Evolutionary conservation across 2,329 filamentous ascomycete genomes (phyloP).

Genomic region (Akanthomyces uredinophilus): DNA sequence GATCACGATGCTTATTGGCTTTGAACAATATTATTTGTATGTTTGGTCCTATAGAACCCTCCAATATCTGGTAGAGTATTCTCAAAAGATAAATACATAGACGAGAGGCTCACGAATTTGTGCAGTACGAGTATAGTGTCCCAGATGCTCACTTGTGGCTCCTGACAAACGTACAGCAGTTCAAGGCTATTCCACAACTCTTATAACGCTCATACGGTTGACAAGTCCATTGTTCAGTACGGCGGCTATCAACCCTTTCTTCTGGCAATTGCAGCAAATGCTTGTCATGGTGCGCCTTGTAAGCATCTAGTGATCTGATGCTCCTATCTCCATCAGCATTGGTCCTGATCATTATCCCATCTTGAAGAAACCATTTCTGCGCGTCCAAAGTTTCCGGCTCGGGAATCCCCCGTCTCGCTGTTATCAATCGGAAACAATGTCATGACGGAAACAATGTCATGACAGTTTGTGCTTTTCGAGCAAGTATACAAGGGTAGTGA

Average conservation of each 20-base stretch:
- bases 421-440: background rate
- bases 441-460: background rate
- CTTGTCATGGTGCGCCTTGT: background rate
- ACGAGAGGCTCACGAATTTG: too few species aligned
- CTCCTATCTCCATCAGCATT: constrained; percentile 2
- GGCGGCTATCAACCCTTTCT: background rate
- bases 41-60: too few species aligned
- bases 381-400: background rate
- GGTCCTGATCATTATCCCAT: constrained; percentile 11
- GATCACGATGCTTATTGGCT: too few species aligned
- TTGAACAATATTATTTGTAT: too few species aligned
- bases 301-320: background rate
- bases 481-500: background rate
- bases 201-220: background rate
- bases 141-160: too few species aligned
- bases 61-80: too few species aligned
- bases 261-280: background rate
- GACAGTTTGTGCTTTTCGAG: background rate
- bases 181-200: too few species aligned
- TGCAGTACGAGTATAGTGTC: too few species aligned
- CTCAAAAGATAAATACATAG: too few species aligned
- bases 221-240: background rate
- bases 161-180: too few species aligned
- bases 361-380: background rate
- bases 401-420: background rate